Evolutionary conservation across 1,284 basidiomycete genomes (phyloP).

Genomic region (Puccinia horiana): DNA sequence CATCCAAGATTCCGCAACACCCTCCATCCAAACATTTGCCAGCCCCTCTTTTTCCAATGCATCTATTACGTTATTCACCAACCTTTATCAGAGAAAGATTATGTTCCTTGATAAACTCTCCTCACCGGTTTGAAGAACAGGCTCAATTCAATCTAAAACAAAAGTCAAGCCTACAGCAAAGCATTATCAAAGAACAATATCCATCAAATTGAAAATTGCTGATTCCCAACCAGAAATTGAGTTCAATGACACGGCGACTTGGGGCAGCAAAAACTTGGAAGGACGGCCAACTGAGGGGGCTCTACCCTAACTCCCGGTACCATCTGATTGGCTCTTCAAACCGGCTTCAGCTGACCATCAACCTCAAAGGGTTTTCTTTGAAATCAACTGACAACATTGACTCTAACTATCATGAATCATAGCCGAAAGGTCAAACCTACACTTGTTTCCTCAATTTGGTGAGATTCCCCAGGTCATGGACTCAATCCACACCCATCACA

Average conservation of each 20-base stretch:
- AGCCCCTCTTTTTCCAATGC: too few relatives aligned
- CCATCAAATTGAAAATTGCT: not conserved
- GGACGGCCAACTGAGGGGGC: not conserved
- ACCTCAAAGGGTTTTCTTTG: not conserved
- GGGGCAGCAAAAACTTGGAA: not conserved
- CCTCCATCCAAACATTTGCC: too few relatives aligned
- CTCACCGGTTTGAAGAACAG: too few relatives aligned
- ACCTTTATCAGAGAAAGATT: too few relatives aligned
- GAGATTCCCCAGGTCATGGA: constrained; percentile 25
- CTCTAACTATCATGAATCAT: not conserved
- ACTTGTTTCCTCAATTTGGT: constrained; percentile 27
- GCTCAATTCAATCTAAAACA: too few relatives aligned
- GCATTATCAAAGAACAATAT: not conserved
- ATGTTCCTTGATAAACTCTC: too few relatives aligned
- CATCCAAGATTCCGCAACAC: too few relatives aligned
- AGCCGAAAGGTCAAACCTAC: constrained; percentile 31
- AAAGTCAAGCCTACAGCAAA: too few relatives aligned
- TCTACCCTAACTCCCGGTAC: constrained; percentile 21
- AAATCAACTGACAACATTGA: constrained; percentile 49
- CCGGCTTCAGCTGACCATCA: not conserved
- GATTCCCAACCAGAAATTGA: not conserved
- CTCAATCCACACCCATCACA: constrained; percentile 17
- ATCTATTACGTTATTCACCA: too few relatives aligned
- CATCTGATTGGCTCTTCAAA: constrained; percentile 45
- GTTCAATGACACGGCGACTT: not conserved